Percentiles rank a stretch among this genome's conserved stretches.
These are phyloP conservation scores for Stellera chamaejasme DNA, from an alignment of 345 rosid species.

Conservation along the genomic window DNA sequence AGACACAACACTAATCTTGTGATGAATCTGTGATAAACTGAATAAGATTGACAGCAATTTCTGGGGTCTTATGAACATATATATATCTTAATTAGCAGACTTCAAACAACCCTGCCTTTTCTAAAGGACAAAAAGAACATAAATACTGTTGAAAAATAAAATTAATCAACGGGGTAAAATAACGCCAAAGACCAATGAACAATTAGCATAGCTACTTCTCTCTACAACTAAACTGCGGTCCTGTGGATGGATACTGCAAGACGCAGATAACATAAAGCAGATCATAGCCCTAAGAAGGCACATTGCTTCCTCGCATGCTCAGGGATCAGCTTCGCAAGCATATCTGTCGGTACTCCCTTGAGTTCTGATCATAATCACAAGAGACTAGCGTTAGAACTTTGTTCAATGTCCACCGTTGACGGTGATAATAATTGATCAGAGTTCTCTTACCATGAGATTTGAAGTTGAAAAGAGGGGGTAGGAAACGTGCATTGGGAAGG, in stretches of 20 bases:
- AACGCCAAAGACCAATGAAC: conserved; percentile 1
- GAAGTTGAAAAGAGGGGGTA: conserved; percentile 94
- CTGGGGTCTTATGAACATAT: conserved; percentile 12
- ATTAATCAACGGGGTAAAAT: conserved; percentile 16
- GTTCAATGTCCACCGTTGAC: background rate
- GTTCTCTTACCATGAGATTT: conserved; percentile 61
- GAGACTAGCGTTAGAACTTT: background rate
- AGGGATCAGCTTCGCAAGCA: conserved; percentile 31
- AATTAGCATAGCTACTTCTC: background rate
- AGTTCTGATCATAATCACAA: conserved; percentile 6
- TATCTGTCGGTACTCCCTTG: conserved; percentile 21
- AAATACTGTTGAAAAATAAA: background rate
- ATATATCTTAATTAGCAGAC: too few species aligned
- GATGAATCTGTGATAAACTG: too few species aligned
- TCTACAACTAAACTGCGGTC: conserved; percentile 4
- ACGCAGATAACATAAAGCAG: conserved; percentile 7
- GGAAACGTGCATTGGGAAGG: conserved; percentile 79
- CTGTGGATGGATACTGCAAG: conserved; percentile 6
- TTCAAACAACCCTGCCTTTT: background rate
- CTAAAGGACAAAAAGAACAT: conserved; percentile 8
- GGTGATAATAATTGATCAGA: background rate
- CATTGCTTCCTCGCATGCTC: conserved; percentile 45
- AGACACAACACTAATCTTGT: too few species aligned
- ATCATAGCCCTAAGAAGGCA: conserved; percentile 29
- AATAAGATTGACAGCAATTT: conserved; percentile 9